phyloP scores from a whole-genome alignment of 2,329 filamentous ascomycete species.

The Hymenoscyphus fraxineus region DNA sequence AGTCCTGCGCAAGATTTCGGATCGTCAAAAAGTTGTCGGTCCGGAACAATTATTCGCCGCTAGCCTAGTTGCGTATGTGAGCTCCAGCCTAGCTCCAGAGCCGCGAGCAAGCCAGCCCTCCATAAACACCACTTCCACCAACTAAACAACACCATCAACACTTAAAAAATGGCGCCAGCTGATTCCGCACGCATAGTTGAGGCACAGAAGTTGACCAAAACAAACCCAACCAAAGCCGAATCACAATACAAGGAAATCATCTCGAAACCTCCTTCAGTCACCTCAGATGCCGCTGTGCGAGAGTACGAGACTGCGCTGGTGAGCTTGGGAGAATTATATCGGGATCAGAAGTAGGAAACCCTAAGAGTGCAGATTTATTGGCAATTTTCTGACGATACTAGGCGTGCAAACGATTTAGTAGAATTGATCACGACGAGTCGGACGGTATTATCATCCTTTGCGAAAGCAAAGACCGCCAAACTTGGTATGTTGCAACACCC shows the following conservation, averaged over 20 bases:
- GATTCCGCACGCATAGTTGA: conserved; percentile 72
- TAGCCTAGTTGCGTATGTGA: neutral
- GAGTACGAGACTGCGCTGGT: conserved; percentile 90
- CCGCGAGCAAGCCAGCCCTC: conserved; percentile 15
- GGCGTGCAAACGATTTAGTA: conserved; percentile 79
- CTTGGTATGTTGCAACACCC: conserved; percentile 62
- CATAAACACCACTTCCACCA: conserved; percentile 19
- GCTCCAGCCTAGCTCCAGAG: conserved; percentile 11
- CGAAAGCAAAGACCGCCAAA: conserved; percentile 98
- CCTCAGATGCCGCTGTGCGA: conserved; percentile 76
- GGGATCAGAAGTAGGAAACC: conserved; percentile 70
- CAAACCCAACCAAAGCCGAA: conserved; percentile 80
- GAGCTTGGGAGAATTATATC: conserved; percentile 86
- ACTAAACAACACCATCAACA: conserved; percentile 18
- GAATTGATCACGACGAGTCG: conserved; percentile 87
- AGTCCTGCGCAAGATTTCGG: conserved; percentile 13
- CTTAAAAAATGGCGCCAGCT: conserved; percentile 50
- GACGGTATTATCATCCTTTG: conserved; percentile 89
- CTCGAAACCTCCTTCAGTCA: conserved; percentile 76
- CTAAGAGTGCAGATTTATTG: conserved; percentile 3
- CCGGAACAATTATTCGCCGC: conserved; percentile 14
- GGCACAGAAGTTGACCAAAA: conserved; percentile 78
- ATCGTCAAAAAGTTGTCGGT: conserved; percentile 16
- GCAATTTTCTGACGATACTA: conserved; percentile 39
- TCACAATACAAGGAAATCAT: conserved; percentile 86